A percentile compares a stretch with the other conserved stretches of the same genome.
Conservation (phyloP, 495 filamentous ascomycete species). For the Friedmanniomyces simplex region DNA sequence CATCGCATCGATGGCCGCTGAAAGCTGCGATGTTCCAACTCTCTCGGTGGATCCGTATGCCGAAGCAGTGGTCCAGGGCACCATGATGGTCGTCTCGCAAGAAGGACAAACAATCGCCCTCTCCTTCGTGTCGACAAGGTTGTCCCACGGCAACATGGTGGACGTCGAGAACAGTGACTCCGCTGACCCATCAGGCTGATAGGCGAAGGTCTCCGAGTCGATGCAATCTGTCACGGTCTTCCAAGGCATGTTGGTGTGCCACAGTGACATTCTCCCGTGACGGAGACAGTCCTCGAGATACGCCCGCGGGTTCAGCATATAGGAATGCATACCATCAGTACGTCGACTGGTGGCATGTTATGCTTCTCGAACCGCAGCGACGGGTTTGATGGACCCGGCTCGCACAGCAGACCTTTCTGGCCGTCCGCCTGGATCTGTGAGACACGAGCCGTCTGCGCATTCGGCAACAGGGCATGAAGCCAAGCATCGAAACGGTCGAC, state of each 20-base stretch:
- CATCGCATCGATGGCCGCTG: not conserved
- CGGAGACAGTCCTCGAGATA: slow-evolving; percentile 73
- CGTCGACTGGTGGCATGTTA: slow-evolving; percentile 40
- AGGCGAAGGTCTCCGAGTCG: slow-evolving; percentile 50
- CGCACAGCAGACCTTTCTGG: slow-evolving; percentile 16
- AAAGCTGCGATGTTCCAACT: not conserved
- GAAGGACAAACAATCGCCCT: slow-evolving; percentile 48
- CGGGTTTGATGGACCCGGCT: not conserved
- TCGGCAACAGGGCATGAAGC: slow-evolving; percentile 42
- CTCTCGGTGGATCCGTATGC: not conserved
- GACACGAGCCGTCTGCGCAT: slow-evolving; percentile 20
- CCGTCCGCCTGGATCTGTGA: slow-evolving; percentile 17
- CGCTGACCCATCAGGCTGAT: slow-evolving; percentile 41
- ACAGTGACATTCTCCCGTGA: slow-evolving; percentile 47
- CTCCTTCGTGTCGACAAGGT: slow-evolving; percentile 37
- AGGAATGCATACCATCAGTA: slow-evolving; percentile 84
- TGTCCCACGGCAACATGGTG: slow-evolving; percentile 52
- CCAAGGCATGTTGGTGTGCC: slow-evolving; percentile 66
- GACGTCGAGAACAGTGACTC: slow-evolving; percentile 37
- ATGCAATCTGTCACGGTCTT: slow-evolving; percentile 45
- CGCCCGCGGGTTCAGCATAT: slow-evolving; percentile 69
- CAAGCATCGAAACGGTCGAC: slow-evolving; percentile 63
- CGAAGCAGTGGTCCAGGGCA: slow-evolving; percentile 52
- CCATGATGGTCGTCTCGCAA: slow-evolving; percentile 36
- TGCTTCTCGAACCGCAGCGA: not conserved